Evolutionary conservation across 139 green algal genomes (phyloP).

Genomic region (Tetradesmus obliquus): DNA sequence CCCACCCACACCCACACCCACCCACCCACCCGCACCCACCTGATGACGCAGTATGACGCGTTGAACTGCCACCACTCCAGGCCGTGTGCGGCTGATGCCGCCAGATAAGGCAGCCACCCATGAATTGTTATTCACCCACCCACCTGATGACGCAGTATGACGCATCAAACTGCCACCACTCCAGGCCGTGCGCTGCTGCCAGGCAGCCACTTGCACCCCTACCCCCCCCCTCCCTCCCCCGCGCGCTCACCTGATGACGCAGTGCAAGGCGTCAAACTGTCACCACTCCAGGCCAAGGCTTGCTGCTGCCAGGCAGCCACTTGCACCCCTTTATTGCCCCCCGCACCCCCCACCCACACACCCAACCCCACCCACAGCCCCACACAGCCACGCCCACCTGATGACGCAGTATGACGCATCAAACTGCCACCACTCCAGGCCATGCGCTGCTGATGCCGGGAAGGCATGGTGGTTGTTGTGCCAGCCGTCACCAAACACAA

Average conservation of each 20-base stretch:
- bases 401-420: conserved; percentile 29
- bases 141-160: conserved; percentile 26
- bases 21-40: not conserved
- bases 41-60: conserved; percentile 13
- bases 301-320: too few relatives aligned
- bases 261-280: not conserved
- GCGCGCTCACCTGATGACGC: too few relatives aligned
- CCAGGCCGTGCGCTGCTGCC: conserved; percentile 72
- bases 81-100: conserved; percentile 63
- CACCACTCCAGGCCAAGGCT: not conserved
- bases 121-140: too few relatives aligned
- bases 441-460: conserved; percentile 75
- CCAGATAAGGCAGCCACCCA: too few relatives aligned
- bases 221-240: too few relatives aligned
- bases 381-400: not conserved
- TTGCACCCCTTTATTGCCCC: not conserved
- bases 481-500: conserved; percentile 80
- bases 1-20: too few relatives aligned
- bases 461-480: conserved; percentile 83
- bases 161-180: conserved; percentile 75
- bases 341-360: too few relatives aligned
- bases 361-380: too few relatives aligned
- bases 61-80: conserved; percentile 79
- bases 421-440: conserved; percentile 82
- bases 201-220: conserved; percentile 44